Percentiles rank a stretch among this genome's conserved stretches.
These are phyloP conservation scores for Colletotrichum paranaense DNA, from an alignment of 2,329 filamentous ascomycete species.

Conservation along the genomic window DNA sequence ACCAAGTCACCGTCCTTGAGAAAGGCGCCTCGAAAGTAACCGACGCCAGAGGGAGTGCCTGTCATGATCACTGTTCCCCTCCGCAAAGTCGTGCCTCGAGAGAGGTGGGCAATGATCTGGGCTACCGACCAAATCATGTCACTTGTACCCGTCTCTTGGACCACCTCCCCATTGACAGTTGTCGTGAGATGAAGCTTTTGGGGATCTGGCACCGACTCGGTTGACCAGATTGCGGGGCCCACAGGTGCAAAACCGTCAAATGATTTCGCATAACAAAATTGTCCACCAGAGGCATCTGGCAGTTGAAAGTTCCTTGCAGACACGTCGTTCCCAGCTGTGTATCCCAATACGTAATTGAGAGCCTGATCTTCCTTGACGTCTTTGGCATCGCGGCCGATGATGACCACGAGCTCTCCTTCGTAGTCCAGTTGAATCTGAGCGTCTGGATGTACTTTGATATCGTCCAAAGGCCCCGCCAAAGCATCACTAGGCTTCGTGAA, in stretches of 20 bases:
- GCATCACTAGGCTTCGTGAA: not conserved
- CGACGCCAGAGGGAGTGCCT: not conserved
- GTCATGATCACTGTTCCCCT: not conserved
- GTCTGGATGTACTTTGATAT: not conserved
- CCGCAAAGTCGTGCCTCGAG: not conserved
- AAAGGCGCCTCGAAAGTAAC: not conserved
- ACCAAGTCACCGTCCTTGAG: not conserved
- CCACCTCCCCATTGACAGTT: not conserved
- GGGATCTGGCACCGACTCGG: not conserved
- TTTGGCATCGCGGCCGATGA: not conserved
- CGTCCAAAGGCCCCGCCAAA: not conserved
- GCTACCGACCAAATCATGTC: not conserved
- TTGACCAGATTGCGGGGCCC: not conserved
- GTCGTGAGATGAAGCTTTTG: not conserved
- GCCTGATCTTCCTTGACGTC: not conserved
- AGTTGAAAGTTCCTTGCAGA: not conserved
- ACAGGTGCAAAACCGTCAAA: not conserved
- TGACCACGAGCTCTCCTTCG: not conserved
- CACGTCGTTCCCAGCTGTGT: not conserved
- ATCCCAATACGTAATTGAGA: not conserved
- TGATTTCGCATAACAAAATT: not conserved
- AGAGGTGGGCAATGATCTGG: not conserved
- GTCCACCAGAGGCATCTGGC: not conserved
- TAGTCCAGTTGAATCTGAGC: not conserved
- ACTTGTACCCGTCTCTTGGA: not conserved